Evolutionary conservation across 352 stramenopile genomes (phyloP), one percentile per base, ranked within the genome.

Genomic region (Plasmopara halstedii): DNA sequence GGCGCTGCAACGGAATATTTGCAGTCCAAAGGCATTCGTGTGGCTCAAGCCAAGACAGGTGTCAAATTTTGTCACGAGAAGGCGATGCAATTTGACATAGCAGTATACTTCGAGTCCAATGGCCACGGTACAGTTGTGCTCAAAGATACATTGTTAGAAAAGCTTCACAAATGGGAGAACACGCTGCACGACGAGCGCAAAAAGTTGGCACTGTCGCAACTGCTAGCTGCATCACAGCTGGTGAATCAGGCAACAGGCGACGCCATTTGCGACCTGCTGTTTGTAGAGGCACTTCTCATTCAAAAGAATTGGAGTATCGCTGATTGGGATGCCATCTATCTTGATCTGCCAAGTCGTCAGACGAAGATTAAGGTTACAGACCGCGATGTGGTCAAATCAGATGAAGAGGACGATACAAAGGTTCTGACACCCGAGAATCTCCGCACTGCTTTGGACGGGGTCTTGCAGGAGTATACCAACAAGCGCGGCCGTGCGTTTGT

Each of bases 101-200:
- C 96, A 25, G 85, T 99, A 32, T 99, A 99, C 80, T 99, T 99
- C 69, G 97, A 99, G 70, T 87, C 97, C 23, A 99, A 99, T 72
- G 97, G 97, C 38, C 97, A 99, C 70, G 97, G 97, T 29, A 99
- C 96, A 2, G 94, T 99, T 20, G 66, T 99, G 18, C 95, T 99
- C 64, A 95, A 88, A 41, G 76, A 94, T 29, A 61, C 74, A 35
- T 74, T 97, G 21, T 77, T 90, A 32, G 76, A 89, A 20, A 82
- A 85, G 38, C 69, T 97, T 11, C 62, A 85, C 56, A 87, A 88
- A 55, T 77, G 69, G 62, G 78, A 89, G 52, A 85, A 70, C 57
- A 62, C 64, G 48, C 46, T 86, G 29, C 70, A 83, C 46, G 82
- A 88, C 44, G 69, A 84, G 46, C 67, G 71, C 50, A 90, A 90